A percentile compares a stretch with the other conserved stretches of the same genome.
Evolutionary conservation across 106 monocot species (phyloP).

Genomic region (Phalaenopsis equestris): DNA sequence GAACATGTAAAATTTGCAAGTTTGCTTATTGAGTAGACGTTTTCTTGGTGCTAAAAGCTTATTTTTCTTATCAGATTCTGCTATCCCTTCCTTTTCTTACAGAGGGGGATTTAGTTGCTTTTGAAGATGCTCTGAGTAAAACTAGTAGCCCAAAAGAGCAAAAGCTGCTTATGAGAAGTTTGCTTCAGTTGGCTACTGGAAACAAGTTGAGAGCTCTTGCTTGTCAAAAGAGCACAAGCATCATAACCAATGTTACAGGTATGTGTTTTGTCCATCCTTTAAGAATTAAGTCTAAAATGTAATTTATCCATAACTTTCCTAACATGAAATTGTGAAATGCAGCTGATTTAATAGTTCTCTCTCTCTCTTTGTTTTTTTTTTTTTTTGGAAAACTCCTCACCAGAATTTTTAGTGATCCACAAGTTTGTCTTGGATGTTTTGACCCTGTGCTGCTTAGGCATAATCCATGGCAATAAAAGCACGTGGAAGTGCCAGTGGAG

Average conservation of each 20-base stretch:
- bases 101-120: slow-evolving; percentile 64
- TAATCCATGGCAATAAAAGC: background rate
- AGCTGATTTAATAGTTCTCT: background rate
- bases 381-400: background rate
- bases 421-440: background rate
- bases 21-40: background rate
- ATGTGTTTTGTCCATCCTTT: background rate
- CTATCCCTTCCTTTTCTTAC: slow-evolving; percentile 63
- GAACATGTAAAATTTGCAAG: background rate
- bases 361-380: background rate
- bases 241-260: slow-evolving; percentile 92
- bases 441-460: background rate
- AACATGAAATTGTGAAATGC: background rate
- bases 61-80: slow-evolving; percentile 52
- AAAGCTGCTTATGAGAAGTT: slow-evolving; percentile 73
- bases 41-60: background rate
- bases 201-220: slow-evolving; percentile 78
- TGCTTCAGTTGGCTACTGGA: slow-evolving; percentile 70
- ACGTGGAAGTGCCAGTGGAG: background rate
- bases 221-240: slow-evolving; percentile 62
- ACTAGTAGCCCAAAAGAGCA: slow-evolving; percentile 88
- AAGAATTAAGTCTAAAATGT: background rate
- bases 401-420: background rate
- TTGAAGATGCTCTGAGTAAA: slow-evolving; percentile 80
- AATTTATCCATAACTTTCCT: background rate